Conservation (phyloP, 2,329 filamentous ascomycete genomes). For the Aureobasidium pullulans region DNA sequence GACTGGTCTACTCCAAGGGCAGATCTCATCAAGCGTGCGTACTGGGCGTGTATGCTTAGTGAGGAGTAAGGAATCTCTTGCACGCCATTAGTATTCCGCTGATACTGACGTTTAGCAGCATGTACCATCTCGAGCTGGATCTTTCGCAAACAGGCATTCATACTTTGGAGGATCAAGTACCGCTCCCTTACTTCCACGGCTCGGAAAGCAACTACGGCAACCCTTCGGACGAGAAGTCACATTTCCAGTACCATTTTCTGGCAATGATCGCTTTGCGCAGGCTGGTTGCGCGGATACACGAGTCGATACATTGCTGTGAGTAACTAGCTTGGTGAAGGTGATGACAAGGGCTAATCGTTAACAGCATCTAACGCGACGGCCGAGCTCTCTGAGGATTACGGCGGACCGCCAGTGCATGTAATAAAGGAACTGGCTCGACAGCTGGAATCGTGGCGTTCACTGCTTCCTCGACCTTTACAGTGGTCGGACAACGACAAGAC, state of each 20-base stretch:
- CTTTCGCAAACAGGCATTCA: constrained; percentile 50
- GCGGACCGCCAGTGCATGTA: constrained; percentile 33
- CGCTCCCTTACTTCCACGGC: constrained; percentile 47
- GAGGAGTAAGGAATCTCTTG: constrained; percentile 38
- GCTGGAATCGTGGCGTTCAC: constrained; percentile 51
- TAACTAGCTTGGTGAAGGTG: constrained; percentile 10
- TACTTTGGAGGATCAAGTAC: constrained; percentile 46
- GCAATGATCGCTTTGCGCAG: constrained; percentile 52
- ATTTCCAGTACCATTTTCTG: constrained; percentile 53
- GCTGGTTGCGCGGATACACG: constrained; percentile 47
- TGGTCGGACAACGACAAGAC: constrained; percentile 50
- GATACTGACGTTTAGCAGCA: constrained; percentile 29
- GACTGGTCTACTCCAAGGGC: constrained; percentile 42
- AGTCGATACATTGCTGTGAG: constrained; percentile 46
- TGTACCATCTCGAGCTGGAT: constrained; percentile 52
- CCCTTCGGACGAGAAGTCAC: constrained; percentile 42
- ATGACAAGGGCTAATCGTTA: not conserved
- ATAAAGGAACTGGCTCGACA: constrained; percentile 48
- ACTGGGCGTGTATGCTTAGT: constrained; percentile 52
- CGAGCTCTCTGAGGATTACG: constrained; percentile 28
- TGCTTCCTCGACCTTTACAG: constrained; percentile 48
- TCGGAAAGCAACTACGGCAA: constrained; percentile 35
- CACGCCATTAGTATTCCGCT: not conserved
- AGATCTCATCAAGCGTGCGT: constrained; percentile 48
- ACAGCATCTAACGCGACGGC: constrained; percentile 21